A percentile compares a stretch with the other conserved stretches of the same genome.
Conservation (phyloP, 345 rosid genomes). For the Salix viminalis region DNA sequence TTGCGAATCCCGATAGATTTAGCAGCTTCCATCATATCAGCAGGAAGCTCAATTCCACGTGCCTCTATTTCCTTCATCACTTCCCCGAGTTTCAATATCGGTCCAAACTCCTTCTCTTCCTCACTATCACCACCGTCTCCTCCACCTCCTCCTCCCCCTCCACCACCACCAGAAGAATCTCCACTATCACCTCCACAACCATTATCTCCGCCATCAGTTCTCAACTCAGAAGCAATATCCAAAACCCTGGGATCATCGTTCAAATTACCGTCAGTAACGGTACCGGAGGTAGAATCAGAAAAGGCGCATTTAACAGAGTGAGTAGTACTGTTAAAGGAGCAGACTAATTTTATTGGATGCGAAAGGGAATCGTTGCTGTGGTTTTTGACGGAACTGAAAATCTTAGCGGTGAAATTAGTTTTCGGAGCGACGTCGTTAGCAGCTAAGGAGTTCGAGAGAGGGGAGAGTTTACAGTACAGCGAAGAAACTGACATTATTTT, state of each 20-base stretch:
- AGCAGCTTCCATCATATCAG: constrained; percentile 81
- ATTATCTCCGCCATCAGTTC: not conserved
- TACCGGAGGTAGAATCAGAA: not conserved
- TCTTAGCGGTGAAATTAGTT: not conserved
- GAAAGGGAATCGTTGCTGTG: too few relatives aligned
- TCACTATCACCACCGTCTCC: not conserved
- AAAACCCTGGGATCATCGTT: not conserved
- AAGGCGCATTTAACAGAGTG: not conserved
- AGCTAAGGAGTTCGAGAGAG: not conserved
- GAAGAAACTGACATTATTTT: not conserved
- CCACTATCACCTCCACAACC: not conserved
- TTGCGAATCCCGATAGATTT: constrained; percentile 62
- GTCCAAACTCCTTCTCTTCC: constrained; percentile 24
- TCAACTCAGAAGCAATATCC: not conserved
- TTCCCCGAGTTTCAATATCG: constrained; percentile 18
- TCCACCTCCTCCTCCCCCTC: not conserved
- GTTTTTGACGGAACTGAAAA: not conserved
- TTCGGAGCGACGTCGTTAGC: not conserved
- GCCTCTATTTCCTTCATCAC: constrained; percentile 20
- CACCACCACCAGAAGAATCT: not conserved
- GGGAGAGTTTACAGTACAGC: not conserved
- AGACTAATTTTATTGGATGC: not conserved
- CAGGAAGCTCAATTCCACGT: constrained; percentile 44
- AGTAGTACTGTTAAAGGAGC: not conserved
- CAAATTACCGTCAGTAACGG: not conserved